phyloP scores from a whole-genome alignment of 73 alveolate species.

The Blepharisma japonicum region DNA sequence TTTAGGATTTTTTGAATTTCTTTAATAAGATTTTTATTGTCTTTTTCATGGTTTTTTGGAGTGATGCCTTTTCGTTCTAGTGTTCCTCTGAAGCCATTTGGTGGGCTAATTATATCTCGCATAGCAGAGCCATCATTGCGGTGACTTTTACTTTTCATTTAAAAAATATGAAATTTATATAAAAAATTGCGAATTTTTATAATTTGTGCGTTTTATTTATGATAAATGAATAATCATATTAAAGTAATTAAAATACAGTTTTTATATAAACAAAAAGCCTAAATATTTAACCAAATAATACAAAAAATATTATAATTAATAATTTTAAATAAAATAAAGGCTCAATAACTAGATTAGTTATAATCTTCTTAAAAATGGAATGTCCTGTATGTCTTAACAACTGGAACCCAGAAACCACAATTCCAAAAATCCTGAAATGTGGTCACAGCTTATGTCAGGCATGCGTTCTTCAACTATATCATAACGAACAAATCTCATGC shows the following conservation, averaged over 20 bases:
- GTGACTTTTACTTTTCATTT: too few relatives aligned
- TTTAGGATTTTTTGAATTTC: too few relatives aligned
- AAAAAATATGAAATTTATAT: too few relatives aligned
- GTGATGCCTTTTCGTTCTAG: neutral
- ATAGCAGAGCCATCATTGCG: constrained; percentile 8
- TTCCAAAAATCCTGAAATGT: constrained; percentile 16
- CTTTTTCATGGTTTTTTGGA: constrained; percentile 13
- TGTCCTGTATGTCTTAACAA: constrained; percentile 16
- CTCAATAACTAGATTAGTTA: too few relatives aligned
- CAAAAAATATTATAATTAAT: too few relatives aligned
- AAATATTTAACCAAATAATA: too few relatives aligned
- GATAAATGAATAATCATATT: too few relatives aligned
- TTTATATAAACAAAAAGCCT: too few relatives aligned
- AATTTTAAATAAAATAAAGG: too few relatives aligned
- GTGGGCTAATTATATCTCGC: neutral
- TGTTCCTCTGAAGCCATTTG: constrained; percentile 3
- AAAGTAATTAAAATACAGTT: too few relatives aligned
- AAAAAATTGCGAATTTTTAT: too few relatives aligned
- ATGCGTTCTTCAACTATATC: neutral
- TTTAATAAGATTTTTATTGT: neutral
- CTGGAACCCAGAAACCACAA: constrained; percentile 23
- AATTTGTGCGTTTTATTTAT: too few relatives aligned
- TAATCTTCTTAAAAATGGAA: neutral
- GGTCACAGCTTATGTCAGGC: neutral
- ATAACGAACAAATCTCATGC: neutral